A percentile compares a stretch with the other conserved stretches of the same genome.
Evolutionary conservation across 768 basidiomycete species (phyloP).

Genomic region (Cystofilobasidium bisporidii): DNA sequence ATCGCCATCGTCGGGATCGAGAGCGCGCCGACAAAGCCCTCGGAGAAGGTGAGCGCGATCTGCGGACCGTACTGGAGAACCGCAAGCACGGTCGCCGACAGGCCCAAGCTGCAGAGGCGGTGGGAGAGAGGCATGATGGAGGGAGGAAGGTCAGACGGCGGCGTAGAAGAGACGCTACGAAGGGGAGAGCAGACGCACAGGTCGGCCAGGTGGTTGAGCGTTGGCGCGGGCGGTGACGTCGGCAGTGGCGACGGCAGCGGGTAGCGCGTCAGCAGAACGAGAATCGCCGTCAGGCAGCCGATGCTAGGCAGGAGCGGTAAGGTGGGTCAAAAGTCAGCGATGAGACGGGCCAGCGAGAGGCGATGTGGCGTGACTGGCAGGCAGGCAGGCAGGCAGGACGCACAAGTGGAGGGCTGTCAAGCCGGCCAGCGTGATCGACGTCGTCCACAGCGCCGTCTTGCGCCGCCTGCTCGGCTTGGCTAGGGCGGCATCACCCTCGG

Average conservation of each 20-base stretch:
- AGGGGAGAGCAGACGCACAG: slow-evolving; percentile 4
- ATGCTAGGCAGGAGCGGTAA: not conserved
- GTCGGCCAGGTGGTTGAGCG: slow-evolving; percentile 6
- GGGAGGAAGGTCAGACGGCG: no score
- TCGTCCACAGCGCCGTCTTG: not conserved
- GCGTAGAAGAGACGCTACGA: not conserved
- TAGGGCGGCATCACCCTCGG: slow-evolving; percentile 52
- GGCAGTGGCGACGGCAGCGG: not conserved
- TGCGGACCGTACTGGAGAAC: slow-evolving; percentile 83
- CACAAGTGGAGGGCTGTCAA: not conserved
- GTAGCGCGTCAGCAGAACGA: not conserved
- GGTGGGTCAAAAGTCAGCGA: not conserved
- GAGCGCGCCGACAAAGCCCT: slow-evolving; percentile 66
- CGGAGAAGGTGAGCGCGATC: slow-evolving; percentile 57
- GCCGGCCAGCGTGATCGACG: not conserved
- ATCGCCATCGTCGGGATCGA: slow-evolving; percentile 95
- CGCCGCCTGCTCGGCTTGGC: not conserved
- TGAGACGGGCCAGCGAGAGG: no score
- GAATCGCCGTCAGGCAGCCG: not conserved
- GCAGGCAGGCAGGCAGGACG: no score
- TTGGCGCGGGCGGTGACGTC: not conserved
- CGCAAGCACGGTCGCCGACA: slow-evolving; percentile 67
- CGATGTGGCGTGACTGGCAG: not conserved
- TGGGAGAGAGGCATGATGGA: not conserved
- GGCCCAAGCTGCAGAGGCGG: slow-evolving; percentile 50